Evolutionary conservation across 805 yeast species (phyloP).

Genomic region (Barnettozyma sucrosica): DNA sequence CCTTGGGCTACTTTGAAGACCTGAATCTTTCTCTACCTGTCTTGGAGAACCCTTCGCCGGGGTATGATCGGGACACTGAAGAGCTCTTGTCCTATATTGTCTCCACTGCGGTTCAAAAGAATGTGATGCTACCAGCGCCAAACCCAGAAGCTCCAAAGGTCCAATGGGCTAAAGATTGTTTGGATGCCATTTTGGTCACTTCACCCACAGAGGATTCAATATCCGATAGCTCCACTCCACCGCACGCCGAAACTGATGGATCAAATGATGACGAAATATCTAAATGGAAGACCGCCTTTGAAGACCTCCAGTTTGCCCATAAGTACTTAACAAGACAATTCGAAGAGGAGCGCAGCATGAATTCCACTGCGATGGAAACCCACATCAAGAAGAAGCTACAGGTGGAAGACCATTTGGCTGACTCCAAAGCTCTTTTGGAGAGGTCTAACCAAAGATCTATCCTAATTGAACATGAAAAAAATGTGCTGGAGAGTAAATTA

Average conservation of each 20-base stretch:
- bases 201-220: background rate
- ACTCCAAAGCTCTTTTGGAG: conserved; percentile 32
- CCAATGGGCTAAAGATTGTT: conserved; percentile 24
- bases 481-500: conserved; percentile 26
- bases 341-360: conserved; percentile 57
- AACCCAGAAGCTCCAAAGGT: conserved; percentile 11
- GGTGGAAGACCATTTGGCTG: conserved; percentile 47
- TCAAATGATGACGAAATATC: conserved; percentile 14
- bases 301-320: conserved; percentile 67
- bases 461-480: conserved; percentile 32
- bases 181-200: conserved; percentile 14
- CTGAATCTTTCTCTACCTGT: conserved; percentile 4
- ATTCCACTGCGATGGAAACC: conserved; percentile 46
- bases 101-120: conserved; percentile 23
- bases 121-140: conserved; percentile 20
- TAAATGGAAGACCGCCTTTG: conserved; percentile 50
- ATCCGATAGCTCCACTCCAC: background rate
- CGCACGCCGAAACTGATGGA: background rate
- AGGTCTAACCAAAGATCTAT: conserved; percentile 32
- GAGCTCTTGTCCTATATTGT: conserved; percentile 24
- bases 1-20: conserved; percentile 21
- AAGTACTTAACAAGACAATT: conserved; percentile 62
- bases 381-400: conserved; percentile 44
- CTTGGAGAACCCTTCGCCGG: background rate
- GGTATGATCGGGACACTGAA: conserved; percentile 15